phyloP scores from a whole-genome alignment of 805 yeast genomes.

The Nakazawaea populi region DNA sequence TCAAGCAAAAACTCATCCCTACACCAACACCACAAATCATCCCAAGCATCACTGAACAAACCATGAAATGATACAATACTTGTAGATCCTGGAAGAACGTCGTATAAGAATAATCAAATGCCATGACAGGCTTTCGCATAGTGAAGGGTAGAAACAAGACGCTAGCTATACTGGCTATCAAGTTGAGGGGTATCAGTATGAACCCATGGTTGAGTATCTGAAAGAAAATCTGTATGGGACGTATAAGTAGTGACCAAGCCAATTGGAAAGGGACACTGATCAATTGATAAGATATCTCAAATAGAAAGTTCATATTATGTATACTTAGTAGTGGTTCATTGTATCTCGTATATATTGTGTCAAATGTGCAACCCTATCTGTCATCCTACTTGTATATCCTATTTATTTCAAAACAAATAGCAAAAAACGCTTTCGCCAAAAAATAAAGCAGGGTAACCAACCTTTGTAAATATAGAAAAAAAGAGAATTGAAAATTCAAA shows the following conservation, averaged over 20 bases:
- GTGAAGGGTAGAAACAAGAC: slow-evolving; percentile 1
- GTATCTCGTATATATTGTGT: not conserved
- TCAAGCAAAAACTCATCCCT: slow-evolving; percentile 2
- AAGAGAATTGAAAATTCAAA: too few relatives aligned
- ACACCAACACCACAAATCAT: slow-evolving; percentile 4
- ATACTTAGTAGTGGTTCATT: not conserved
- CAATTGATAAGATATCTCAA: not conserved
- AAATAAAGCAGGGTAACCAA: too few relatives aligned
- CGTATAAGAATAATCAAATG: not conserved
- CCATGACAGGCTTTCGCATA: not conserved
- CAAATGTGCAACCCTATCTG: too few relatives aligned
- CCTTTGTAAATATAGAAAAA: too few relatives aligned
- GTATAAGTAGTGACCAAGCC: not conserved
- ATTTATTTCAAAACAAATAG: too few relatives aligned
- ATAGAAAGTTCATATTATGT: not conserved
- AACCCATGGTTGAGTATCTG: slow-evolving; percentile 4
- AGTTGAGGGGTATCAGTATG: not conserved
- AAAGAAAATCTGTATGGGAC: slow-evolving; percentile 2
- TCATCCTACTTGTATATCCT: too few relatives aligned
- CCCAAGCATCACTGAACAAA: slow-evolving; percentile 9
- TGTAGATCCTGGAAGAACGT: not conserved
- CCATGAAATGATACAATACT: slow-evolving; percentile 8
- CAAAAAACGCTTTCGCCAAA: too few relatives aligned
- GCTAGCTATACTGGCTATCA: not conserved
- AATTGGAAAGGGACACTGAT: slow-evolving; percentile 1